Evolutionary conservation across 805 yeast species (phyloP), one percentile per base, ranked within the genome.

Genomic region (Yamadazyma philogaea): DNA sequence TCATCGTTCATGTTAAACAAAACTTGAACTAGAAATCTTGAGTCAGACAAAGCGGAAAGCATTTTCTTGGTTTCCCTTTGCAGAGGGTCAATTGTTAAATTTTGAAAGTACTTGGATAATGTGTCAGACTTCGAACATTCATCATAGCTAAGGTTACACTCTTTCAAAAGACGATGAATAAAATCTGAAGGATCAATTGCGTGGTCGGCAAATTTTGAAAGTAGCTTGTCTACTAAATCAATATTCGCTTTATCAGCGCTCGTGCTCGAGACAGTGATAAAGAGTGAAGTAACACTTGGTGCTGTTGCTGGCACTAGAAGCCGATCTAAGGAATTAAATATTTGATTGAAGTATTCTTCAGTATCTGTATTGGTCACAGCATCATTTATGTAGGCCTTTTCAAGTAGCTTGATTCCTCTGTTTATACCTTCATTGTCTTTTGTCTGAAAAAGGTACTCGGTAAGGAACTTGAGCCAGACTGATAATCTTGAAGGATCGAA

Each of bases 51-150:
- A 11, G 48, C 42, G 30, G 50, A 53, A 2, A 63, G 44, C 26
- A 64, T 26, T 3, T 44, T 40, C 17, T 55, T 47, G 32, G 66
- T 70, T 2, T 37, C 31, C 0, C 30, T 17, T 4, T 19, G 28
- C 20, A 31, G 30, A 7, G 37, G 34, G 11, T 42, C 17, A 10
- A 32, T 15, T 1, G 71, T 62, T 16, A 74, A 48, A 3, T 48
- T 31, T 18, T 58, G 55, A 11, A 78, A 45, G 32, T 63, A 61
- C 1, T 51, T 42, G 5, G 63, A 44, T 4, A 75, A 53, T 18
- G 35, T 34, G 18, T 40, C 43, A 3, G 45, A 40, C 26, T 39
- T 39, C 18, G 24, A 27, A 4, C 45, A 39, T 14, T 42, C 43
- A 12, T 39, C 44, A 19, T 39, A 42, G 11, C 22, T 20, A 28